Evolutionary conservation across 192 early-diverging fungal genomes (phyloP).

Genomic region (Umbelopsis sp.): DNA sequence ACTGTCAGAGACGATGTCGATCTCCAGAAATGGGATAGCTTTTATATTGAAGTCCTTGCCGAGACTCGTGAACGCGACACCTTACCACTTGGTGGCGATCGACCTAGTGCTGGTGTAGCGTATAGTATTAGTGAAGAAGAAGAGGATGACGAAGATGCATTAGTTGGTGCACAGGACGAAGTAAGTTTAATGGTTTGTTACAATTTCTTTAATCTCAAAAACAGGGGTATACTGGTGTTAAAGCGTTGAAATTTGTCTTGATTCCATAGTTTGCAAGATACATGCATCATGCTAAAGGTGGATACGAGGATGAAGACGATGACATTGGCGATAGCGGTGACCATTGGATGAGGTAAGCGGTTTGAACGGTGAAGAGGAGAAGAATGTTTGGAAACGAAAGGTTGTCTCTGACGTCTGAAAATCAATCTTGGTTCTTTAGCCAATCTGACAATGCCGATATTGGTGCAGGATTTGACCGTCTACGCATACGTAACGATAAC

Average conservation of each 20-base stretch:
- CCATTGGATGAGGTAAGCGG: conserved; percentile 2
- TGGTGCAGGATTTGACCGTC: not conserved
- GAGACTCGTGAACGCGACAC: conserved; percentile 36
- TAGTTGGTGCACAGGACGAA: conserved; percentile 18
- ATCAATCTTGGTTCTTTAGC: not conserved
- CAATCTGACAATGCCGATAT: not conserved
- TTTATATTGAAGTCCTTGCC: conserved; percentile 33
- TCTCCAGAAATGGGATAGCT: conserved; percentile 55
- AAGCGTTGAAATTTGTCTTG: not conserved
- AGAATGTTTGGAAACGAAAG: not conserved
- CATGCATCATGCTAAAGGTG: not conserved
- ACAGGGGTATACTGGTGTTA: too few relatives aligned
- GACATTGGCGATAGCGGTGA: conserved; percentile 4
- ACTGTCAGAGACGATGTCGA: conserved; percentile 45
- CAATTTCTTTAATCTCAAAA: too few relatives aligned
- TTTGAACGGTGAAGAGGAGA: too few relatives aligned
- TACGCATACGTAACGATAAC: conserved; percentile 9
- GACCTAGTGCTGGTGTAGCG: conserved; percentile 39
- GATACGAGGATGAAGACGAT: conserved; percentile 7
- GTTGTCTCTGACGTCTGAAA: too few relatives aligned
- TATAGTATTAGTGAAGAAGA: conserved; percentile 25
- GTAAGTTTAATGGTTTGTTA: not conserved
- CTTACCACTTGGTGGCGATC: conserved; percentile 48
- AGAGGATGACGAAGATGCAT: conserved; percentile 28
- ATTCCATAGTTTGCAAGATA: not conserved